These are phyloP conservation scores for Colletotrichum magnum DNA, from an alignment of 2,329 filamentous ascomycete genomes.

Conservation along the genomic window DNA sequence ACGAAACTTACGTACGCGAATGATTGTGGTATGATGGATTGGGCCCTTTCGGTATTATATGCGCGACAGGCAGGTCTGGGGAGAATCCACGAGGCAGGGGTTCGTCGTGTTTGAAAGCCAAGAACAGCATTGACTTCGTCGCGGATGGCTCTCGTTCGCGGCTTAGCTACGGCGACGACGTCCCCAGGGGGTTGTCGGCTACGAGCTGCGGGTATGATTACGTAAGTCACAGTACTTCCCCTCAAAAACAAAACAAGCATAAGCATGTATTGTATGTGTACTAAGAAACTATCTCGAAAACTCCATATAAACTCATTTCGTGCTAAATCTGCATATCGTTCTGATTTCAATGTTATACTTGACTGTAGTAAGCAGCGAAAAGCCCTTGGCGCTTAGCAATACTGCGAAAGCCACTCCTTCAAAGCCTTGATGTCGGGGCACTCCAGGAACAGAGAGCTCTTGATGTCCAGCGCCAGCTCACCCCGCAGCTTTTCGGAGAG, in stretches of 20 bases:
- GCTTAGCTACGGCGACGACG: constrained; percentile 30
- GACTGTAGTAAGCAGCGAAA: no score
- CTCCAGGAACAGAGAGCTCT: constrained; percentile 20
- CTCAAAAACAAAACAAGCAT: no score
- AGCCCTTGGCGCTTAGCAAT: not conserved
- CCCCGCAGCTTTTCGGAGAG: constrained; percentile 11
- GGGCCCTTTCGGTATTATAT: not conserved
- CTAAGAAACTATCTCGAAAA: no score
- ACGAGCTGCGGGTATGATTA: no score
- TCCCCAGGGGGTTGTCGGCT: not conserved
- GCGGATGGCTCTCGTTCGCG: constrained; percentile 32
- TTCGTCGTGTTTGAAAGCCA: constrained; percentile 19
- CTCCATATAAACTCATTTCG: no score
- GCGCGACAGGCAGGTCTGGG: not conserved
- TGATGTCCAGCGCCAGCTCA: constrained; percentile 10
- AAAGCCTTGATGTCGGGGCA: not conserved
- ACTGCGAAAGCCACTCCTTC: not conserved
- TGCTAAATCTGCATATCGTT: no score
- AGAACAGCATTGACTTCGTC: not conserved
- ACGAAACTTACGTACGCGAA: not conserved
- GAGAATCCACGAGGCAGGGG: constrained; percentile 19
- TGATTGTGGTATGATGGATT: constrained; percentile 1
- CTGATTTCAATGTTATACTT: no score
- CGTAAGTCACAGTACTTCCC: no score
- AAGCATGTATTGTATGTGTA: no score